Base-by-base conservation (phyloP, 805 yeast genomes). In the Pichia insulana region DNA sequence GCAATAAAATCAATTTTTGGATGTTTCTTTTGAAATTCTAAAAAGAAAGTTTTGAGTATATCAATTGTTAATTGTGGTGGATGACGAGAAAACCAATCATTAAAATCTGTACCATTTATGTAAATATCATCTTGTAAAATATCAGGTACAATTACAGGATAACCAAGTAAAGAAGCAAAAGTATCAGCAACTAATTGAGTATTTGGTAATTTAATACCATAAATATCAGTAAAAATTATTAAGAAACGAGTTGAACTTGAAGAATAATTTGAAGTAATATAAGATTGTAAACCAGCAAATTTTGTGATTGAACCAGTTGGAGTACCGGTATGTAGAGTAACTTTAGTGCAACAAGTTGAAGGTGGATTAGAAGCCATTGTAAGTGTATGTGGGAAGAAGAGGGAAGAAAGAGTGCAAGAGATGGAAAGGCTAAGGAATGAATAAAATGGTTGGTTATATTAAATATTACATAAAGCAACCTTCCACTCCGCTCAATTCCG, bases 131-230 rank as follows among this genome's bases (percentile, higher is more conserved):
- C 75, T 25, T 73, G 61, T 51, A 85, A 70, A 45, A 84, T 68
- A 60, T 87, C 96, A n/a, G 95, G 95, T 28, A 81, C 63, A 37
- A 80, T 66, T 1, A 82, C 89, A 35, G 71, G 73, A 64, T 71
- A 85, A 19, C 86, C 85, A 9, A 55, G 43, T 7, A 58, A 58
- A 38, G 61, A 61, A 36, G 89, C 83, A 47, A 83, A 74, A 41
- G 67, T 63, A 56, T 82, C 88, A 13, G 88, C 90, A 47, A 77
- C 58, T 51, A 88, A 67, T 52, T 71, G 62, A 30, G 62, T 62
- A 60, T 88, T 87, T 57, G 66, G 67, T 56, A 68, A 70, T 37
- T 65, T 65, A 57, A 71, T 63, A 30, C 96, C 96, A 47, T 58
- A 76, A 37, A 87, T 65, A 57, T 88, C 96, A 34, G 92, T 71